These are phyloP conservation scores for Cryptococcus deneoformans DNA, from an alignment of 1,284 basidiomycete genomes.

Conservation along the genomic window DNA sequence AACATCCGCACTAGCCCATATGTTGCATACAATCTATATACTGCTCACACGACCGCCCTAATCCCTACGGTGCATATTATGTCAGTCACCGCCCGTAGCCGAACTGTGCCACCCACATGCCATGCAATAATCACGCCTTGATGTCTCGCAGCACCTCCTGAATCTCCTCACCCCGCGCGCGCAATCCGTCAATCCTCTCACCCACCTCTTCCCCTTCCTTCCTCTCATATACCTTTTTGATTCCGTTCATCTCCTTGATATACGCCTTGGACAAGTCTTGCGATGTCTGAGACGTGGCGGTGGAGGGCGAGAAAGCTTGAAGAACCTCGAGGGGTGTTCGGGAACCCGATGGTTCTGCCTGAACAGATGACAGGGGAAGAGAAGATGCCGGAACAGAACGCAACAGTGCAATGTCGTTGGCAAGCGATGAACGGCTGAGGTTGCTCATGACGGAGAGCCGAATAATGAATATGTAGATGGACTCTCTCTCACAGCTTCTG, in stretches of 20 bases:
- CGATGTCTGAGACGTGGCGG: constrained; percentile 4
- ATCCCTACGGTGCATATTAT: too few relatives aligned
- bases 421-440: not conserved
- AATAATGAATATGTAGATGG: not conserved
- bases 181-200: constrained; percentile 16
- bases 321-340: constrained; percentile 4
- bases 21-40: too few relatives aligned
- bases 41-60: too few relatives aligned
- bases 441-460: not conserved
- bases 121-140: constrained; percentile 5
- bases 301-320: constrained; percentile 2
- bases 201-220: constrained; percentile 15
- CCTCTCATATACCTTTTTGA: constrained; percentile 1
- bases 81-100: too few relatives aligned
- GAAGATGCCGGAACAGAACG: not conserved
- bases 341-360: not conserved
- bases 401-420: not conserved
- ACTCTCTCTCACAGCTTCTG: too few relatives aligned
- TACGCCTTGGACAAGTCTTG: constrained; percentile 12
- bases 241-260: constrained; percentile 6
- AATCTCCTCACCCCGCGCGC: constrained; percentile 17
- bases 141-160: constrained; percentile 11
- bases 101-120: too few relatives aligned
- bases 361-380: not conserved
- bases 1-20: too few relatives aligned